Percentiles rank a stretch among this genome's conserved stretches.
These are phyloP conservation scores for Candida odintsovae DNA, from an alignment of 805 yeast genomes.

Conservation along the genomic window DNA sequence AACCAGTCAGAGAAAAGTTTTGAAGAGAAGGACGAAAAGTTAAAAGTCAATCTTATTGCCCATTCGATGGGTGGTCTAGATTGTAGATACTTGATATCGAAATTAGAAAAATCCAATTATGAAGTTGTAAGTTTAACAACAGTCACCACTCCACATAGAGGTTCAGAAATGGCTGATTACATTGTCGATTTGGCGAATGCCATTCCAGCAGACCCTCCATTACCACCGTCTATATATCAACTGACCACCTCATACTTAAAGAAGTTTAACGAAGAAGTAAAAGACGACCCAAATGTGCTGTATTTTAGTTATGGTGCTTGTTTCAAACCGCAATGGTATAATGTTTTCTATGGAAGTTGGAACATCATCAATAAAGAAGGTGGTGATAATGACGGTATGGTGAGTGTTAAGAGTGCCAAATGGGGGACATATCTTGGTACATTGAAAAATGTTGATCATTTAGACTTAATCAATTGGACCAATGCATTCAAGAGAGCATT, in stretches of 20 bases:
- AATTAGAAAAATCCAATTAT: conserved; percentile 39
- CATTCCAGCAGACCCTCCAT: conserved; percentile 13
- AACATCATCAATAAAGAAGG: conserved; percentile 40
- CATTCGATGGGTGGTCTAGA: conserved; percentile 97
- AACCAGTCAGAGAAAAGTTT: conserved; percentile 5
- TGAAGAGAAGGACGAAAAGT: conserved; percentile 22
- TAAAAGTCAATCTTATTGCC: conserved; percentile 69
- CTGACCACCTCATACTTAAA: conserved; percentile 51
- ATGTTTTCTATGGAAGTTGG: conserved; percentile 62
- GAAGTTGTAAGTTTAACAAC: conserved; percentile 76
- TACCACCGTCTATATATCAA: conserved; percentile 51
- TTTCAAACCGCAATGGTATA: conserved; percentile 56
- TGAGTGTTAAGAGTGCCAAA: conserved; percentile 66
- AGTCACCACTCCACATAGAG: conserved; percentile 82
- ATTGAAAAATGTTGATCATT: conserved; percentile 71
- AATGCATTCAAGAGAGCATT: conserved; percentile 38
- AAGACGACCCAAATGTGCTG: conserved; percentile 53
- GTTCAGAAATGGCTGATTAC: conserved; percentile 77
- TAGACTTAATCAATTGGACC: conserved; percentile 83
- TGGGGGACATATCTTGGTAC: conserved; percentile 89
- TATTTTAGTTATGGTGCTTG: conserved; percentile 84
- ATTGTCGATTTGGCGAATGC: conserved; percentile 33
- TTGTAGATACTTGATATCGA: conserved; percentile 66
- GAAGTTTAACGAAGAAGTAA: conserved; percentile 46
- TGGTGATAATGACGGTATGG: conserved; percentile 81